phyloP scores from a whole-genome alignment of 164 flowering plant species.

The Akebia trifoliata region DNA sequence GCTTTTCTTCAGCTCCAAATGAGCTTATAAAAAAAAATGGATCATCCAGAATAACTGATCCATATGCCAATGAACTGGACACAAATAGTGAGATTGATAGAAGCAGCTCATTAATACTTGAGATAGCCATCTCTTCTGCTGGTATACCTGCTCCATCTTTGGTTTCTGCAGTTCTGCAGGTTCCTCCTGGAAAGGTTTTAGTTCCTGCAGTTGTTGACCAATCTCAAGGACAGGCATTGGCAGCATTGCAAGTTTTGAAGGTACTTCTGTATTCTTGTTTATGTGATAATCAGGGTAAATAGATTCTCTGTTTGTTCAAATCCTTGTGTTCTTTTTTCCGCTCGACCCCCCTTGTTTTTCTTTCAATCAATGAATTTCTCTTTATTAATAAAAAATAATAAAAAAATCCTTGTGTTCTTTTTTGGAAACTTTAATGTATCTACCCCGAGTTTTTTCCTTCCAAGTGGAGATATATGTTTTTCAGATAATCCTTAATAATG shows the following conservation, averaged over 20 bases:
- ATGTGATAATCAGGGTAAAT: not conserved
- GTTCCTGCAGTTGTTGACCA: slow-evolving; percentile 88
- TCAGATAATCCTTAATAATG: too few relatives aligned
- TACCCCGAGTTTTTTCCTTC: too few relatives aligned
- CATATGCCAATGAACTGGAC: slow-evolving; percentile 29
- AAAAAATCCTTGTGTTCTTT: too few relatives aligned
- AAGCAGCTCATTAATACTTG: slow-evolving; percentile 28
- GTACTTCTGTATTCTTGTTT: slow-evolving; percentile 28
- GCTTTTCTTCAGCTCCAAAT: slow-evolving; percentile 25
- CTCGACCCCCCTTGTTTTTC: too few relatives aligned
- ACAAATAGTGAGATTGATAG: slow-evolving; percentile 27
- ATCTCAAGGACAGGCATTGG: slow-evolving; percentile 79
- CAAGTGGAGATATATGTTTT: too few relatives aligned
- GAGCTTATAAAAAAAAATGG: slow-evolving; percentile 24
- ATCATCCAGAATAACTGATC: slow-evolving; percentile 26
- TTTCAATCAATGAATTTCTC: too few relatives aligned
- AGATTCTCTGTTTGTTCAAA: not conserved
- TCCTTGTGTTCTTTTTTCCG: too few relatives aligned
- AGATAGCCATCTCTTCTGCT: slow-evolving; percentile 48
- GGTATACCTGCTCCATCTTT: slow-evolving; percentile 95
- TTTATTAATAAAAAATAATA: too few relatives aligned
- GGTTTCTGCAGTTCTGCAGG: slow-evolving; percentile 78
- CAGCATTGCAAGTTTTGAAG: slow-evolving; percentile 90
- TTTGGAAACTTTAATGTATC: too few relatives aligned
- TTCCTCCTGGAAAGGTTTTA: slow-evolving; percentile 82